Base-by-base conservation (phyloP, 164 flowering plant genomes). In the Macadamia tetraphylla region DNA sequence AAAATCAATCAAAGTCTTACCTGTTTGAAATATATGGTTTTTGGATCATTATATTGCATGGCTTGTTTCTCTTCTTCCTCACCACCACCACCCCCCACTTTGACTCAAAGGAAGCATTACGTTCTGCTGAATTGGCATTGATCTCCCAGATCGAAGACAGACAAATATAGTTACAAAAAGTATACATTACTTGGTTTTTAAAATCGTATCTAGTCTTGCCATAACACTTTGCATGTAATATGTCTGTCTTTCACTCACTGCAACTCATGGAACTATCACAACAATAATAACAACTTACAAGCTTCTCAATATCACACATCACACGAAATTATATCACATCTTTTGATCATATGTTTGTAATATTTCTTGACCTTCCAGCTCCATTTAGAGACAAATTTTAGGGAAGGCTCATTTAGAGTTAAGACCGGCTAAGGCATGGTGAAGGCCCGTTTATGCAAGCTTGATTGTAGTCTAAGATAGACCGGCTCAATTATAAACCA, bases 1-100 rank as follows among this genome's bases (percentile, higher is more conserved):
- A 6, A 1, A 1, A 23, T 65, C 62, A 64, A 5, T 48, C 17
- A 55, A 48, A 58, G 9, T 52, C 43, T 32, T 80, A 90, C 99
- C 95, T 94, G 99, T 69, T 82, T 94, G 71, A 84, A 68, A 80
- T 94, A 94, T 67, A 94, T 66, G 29, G 99, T 92, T 30, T 90
- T 97, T 42, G 99, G 81, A 23, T 93, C 78, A 85, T 94, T 94
- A 76, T 94, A 94, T 75, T 83, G 94, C 99, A 92, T 94, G 29
- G 99, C 97, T 17, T 53, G 14, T 32, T 32, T 35, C 55, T 32
- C 18, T 9, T 31, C 23, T 23, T 23, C 23, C 23, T 23, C 23
- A 23, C 23, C 23, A 23, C n/a, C 5, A 17, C 13, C 52, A 32
- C 0, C 40, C 40, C 46, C 52, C 23, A 23, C 23, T 23, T 30